A percentile compares a stretch with the other conserved stretches of the same genome.
Conservation (phyloP, 768 basidiomycete genomes). For the Leccinum truebloodii region DNA sequence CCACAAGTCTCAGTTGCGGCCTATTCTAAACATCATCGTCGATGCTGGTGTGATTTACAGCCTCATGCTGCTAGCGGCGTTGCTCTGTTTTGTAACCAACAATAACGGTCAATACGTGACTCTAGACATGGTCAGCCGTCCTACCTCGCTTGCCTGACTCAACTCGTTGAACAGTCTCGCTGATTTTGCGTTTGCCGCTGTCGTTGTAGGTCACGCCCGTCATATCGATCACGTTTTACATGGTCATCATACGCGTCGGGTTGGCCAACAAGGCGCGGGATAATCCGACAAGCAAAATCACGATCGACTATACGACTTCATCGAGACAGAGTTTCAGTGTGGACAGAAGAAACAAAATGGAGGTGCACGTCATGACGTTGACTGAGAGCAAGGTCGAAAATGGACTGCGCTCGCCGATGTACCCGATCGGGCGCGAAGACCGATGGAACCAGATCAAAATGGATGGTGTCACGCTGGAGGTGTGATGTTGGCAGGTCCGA, state of each 20-base stretch:
- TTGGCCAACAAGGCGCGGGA: constrained; percentile 7
- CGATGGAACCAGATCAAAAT: not conserved
- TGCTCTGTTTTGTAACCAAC: constrained; percentile 30
- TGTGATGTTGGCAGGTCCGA: not conserved
- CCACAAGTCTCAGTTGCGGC: constrained; percentile 11
- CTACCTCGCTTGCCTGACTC: not conserved
- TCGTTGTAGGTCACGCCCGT: constrained; percentile 36
- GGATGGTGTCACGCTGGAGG: not conserved
- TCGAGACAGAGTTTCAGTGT: not conserved
- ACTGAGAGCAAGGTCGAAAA: constrained; percentile 4
- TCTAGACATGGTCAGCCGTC: constrained; percentile 35
- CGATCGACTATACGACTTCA: not conserved
- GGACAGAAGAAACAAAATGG: constrained; percentile 7
- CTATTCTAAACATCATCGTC: constrained; percentile 32
- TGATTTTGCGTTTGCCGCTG: not conserved
- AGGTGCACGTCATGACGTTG: constrained; percentile 8
- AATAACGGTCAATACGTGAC: constrained; percentile 38
- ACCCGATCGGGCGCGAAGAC: not conserved
- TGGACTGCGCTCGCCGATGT: not conserved
- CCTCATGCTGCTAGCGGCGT: constrained; percentile 33
- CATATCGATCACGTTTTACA: constrained; percentile 44
- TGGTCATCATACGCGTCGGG: constrained; percentile 43
- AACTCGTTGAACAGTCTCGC: not conserved
- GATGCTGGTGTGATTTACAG: constrained; percentile 43
- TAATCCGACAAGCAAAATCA: not conserved